Evolutionary conservation across 257 asterid species (phyloP).

Genomic region (Nyctanthes arbortristis): DNA sequence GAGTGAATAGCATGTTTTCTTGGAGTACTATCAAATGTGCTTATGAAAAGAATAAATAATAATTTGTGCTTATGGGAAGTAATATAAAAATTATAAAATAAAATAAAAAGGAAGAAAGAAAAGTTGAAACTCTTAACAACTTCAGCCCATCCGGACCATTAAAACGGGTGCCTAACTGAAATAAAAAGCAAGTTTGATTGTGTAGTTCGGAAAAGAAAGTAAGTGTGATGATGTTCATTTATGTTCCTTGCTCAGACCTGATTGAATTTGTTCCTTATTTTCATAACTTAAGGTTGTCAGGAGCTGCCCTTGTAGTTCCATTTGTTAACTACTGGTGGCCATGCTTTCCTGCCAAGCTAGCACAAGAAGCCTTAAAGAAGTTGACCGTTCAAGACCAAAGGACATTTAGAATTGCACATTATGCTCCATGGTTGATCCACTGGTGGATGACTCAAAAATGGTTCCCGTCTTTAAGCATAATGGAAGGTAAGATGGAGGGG

Average conservation of each 20-base stretch:
- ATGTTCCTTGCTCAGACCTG: not conserved
- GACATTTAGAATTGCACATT: slow-evolving; percentile 61
- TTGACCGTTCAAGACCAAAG: slow-evolving; percentile 42
- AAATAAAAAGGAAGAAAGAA: too few relatives aligned
- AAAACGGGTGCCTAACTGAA: too few relatives aligned
- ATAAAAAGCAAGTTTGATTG: too few relatives aligned
- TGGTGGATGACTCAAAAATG: slow-evolving; percentile 91
- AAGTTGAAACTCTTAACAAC: too few relatives aligned
- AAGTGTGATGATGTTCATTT: not conserved
- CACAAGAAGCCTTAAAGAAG: slow-evolving; percentile 36
- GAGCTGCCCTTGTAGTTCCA: slow-evolving; percentile 79
- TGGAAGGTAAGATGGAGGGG: slow-evolving; percentile 42
- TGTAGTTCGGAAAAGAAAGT: too few relatives aligned
- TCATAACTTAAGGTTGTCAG: slow-evolving; percentile 52
- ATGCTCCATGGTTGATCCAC: slow-evolving; percentile 72
- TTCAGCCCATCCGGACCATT: too few relatives aligned
- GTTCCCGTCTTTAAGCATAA: slow-evolving; percentile 57
- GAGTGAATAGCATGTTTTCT: too few relatives aligned
- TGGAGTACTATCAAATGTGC: too few relatives aligned
- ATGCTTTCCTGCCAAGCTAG: slow-evolving; percentile 51
- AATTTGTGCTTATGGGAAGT: too few relatives aligned
- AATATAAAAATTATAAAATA: too few relatives aligned
- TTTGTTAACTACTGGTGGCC: slow-evolving; percentile 75
- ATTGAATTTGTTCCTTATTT: not conserved
- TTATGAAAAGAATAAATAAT: too few relatives aligned